These are phyloP conservation scores for Fusarium globosum DNA, from an alignment of 2,329 filamentous ascomycete species.

Conservation along the genomic window DNA sequence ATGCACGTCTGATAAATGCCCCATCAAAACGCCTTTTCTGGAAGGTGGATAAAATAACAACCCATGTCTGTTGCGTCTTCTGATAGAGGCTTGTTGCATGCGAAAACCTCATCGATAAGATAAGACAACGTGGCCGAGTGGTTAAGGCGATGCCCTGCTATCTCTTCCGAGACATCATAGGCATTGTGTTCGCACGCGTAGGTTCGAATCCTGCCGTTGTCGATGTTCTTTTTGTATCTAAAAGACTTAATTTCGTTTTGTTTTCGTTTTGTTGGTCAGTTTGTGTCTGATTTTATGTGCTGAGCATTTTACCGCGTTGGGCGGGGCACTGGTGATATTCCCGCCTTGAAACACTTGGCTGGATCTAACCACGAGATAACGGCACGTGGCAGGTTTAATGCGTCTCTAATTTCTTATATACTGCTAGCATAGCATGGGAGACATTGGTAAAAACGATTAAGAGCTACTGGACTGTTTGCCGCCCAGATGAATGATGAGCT, in stretches of 20 bases:
- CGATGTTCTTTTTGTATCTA: neutral
- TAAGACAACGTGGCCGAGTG: slow-evolving; percentile 30
- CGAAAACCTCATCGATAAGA: neutral
- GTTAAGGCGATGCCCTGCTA: slow-evolving; percentile 33
- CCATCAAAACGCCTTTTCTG: neutral
- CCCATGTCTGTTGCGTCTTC: fast-evolving
- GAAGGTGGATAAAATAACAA: neutral
- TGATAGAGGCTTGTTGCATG: fast-evolving
- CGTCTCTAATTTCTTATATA: neutral
- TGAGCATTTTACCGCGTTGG: neutral
- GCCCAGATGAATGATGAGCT: neutral
- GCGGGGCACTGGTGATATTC: neutral
- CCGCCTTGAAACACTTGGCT: fast-evolving
- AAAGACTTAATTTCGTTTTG: fast-evolving
- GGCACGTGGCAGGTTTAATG: neutral
- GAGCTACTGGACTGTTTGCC: neutral
- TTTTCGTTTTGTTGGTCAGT: neutral
- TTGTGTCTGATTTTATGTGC: neutral
- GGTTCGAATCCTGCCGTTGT: slow-evolving; percentile 32
- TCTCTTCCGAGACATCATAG: slow-evolving; percentile 22
- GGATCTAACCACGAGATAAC: neutral
- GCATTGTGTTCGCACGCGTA: slow-evolving; percentile 33
- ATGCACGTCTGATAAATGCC: neutral
- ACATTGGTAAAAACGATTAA: fast-evolving
- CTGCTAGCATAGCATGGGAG: neutral